Evolutionary conservation across 1,284 basidiomycete species (phyloP), one percentile per base, ranked within the genome.

Genomic region (Ceratobasidium sp.): DNA sequence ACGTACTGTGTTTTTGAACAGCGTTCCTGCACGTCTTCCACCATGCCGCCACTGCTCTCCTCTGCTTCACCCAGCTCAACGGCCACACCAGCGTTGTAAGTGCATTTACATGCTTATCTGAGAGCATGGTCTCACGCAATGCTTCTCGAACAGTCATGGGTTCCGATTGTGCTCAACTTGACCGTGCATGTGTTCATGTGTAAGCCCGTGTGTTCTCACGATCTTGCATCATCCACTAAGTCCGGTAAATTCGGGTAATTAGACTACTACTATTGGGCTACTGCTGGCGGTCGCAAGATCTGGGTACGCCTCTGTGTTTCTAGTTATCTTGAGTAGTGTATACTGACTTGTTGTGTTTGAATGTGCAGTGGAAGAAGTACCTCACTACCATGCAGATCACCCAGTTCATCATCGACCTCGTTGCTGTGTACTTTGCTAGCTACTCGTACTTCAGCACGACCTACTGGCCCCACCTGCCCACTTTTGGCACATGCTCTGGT

Each of bases 251-350:
- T 61, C 33, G 66, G 36, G 25, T 44, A 38, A 73, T 49, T 67
- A 95, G 93, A 97, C 84, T 97, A 98, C 83, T 98, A 98, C 84
- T 97, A 97, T 83, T 97, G 90, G 82, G 95, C 94, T 51, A 97
- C 96, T 70, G 95, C 96, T 71, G 94, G 95, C 78, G 96, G 96
- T 77, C 91, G 91, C 79, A 93, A 86, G 83, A 94, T 98, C 82
- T 98, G 96, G 96, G 94, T 94, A 81, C 72, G 86, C 79, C 76
- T 77, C 49, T 25, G 25, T 2, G 14, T 56, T 36, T 2, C 16
- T 30, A 38, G 16, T 9, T 12, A n/a, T 21, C 53, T 16, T n/a
- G 21, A 23, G 25, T 44, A 6, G 44, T 28, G 42, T 61, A 42
- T 14, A 18, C 46, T 76, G 25, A 76, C 62, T 69, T 23, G 42